phyloP scores from a whole-genome alignment of 257 asterid species.

The Solanum dulcamara region DNA sequence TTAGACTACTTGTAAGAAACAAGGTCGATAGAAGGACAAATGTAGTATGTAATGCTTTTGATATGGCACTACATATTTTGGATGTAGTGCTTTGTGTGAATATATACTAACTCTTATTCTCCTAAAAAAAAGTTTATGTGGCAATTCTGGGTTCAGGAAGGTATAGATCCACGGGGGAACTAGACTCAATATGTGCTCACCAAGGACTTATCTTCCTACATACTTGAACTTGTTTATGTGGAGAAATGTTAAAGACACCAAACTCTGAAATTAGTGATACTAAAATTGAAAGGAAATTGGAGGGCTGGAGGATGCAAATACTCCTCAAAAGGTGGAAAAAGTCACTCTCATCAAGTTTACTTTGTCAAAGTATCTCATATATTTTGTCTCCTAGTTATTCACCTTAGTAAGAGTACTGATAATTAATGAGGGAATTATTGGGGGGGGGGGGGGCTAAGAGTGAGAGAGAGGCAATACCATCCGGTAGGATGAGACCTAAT shows the following conservation, averaged over 20 bases:
- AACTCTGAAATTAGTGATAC: not conserved
- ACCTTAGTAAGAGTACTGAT: not conserved
- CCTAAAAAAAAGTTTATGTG: not conserved
- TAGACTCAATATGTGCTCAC: not conserved
- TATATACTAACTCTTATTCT: not conserved
- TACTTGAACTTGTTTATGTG: not conserved
- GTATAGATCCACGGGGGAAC: not conserved
- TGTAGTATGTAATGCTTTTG: not conserved
- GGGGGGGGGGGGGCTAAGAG: not conserved
- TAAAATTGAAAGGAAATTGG: not conserved
- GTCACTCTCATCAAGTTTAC: not conserved
- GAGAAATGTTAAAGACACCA: not conserved
- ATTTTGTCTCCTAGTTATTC: not conserved
- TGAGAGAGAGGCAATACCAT: not conserved
- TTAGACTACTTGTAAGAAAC: not conserved
- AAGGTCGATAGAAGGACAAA: not conserved
- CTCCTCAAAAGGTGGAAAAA: not conserved
- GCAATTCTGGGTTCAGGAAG: not conserved
- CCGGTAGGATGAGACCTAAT: not conserved
- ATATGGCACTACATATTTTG: not conserved
- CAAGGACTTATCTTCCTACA: not conserved
- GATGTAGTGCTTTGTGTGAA: not conserved
- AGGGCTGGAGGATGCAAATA: not conserved
- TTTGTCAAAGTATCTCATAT: not conserved
- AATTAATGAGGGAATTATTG: not conserved